These are phyloP conservation scores for Xylaria sp. DNA, from an alignment of 2,329 filamentous ascomycete genomes.

Conservation along the genomic window DNA sequence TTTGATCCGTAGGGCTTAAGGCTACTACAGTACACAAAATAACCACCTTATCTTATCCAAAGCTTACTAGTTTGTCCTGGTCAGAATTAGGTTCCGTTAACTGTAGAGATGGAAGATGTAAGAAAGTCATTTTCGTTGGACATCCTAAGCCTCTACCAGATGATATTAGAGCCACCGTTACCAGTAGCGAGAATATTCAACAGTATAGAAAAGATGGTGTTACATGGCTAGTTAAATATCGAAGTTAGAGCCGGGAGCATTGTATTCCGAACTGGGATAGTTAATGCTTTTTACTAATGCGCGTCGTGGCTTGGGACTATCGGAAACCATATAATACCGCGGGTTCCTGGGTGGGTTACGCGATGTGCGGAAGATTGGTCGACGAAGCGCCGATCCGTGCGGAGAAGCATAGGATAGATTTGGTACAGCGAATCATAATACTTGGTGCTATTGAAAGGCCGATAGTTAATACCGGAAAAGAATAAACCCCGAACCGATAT, in stretches of 20 bases:
- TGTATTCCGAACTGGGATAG: conserved; percentile 2
- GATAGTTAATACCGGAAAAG: background rate
- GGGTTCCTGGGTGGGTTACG: background rate
- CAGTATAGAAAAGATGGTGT: background rate
- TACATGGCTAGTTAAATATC: background rate
- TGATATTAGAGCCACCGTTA: background rate
- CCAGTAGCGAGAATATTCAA: background rate
- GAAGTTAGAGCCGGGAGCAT: background rate
- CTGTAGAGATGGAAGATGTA: background rate
- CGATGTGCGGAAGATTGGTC: background rate
- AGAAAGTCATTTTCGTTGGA: background rate
- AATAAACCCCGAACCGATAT: background rate
- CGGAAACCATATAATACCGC: background rate
- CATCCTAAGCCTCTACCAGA: background rate
- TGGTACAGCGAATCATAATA: background rate
- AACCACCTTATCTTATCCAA: background rate
- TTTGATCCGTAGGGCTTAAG: background rate
- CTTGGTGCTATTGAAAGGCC: background rate
- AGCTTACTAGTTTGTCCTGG: background rate
- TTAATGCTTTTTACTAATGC: background rate
- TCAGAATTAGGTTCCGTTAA: background rate
- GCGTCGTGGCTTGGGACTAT: background rate
- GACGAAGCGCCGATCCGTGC: conserved; percentile 6
- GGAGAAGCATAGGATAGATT: conserved; percentile 5
- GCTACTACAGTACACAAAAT: background rate